Base-by-base conservation (phyloP, 2,329 filamentous ascomycete species). In the Scortechinia acanthostroma region DNA sequence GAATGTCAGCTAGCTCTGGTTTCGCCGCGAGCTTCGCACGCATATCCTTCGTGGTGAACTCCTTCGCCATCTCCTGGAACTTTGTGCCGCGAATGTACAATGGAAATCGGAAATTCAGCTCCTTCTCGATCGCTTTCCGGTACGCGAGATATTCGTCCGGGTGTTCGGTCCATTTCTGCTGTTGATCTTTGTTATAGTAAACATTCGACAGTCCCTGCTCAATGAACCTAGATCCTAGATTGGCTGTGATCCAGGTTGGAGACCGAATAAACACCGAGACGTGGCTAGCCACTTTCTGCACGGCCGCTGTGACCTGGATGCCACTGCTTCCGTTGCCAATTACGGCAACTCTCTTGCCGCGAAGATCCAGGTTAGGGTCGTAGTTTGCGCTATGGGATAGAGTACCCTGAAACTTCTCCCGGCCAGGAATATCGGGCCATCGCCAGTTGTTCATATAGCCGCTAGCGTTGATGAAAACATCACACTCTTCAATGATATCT, bases 251-350 rank as follows among this genome's bases (percentile, higher is more conserved):
- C 50, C 58, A 61, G 2, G 57, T 61, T 6, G 55, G 40, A 16
- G 49, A 52, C 1, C 59, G 57, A 20, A 59, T 53, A 44, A 53
- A 30, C 10, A n/a, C n/a, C 25, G 25, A 10, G 25, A 30, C n/a
- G 25, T 10, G 25, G 25, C 10, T n/a, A 10, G 25, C 25, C 10
- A 10, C n/a, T 10, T 10, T 10, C n/a, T 30, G 25, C 25, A 30
- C n/a, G 10, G 10, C 10, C 10, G 25, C 10, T 10, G n/a, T 10
- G 25, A 30, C n/a, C 25, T 77, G 73, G 48, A 76, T 74, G 1
- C 64, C 65, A 49, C 70, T 74, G 17, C 70, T 71, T 13, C 73
- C 73, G 45, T 70, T 70, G n/a, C 73, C 73, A 42, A 77, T 69
- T 3, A 77, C 56, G 4, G 67, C 73, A 15, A 77, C 58, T 45